Evolutionary conservation across 2,329 filamentous ascomycete genomes (phyloP).

Genomic region (Dothistroma pini): DNA sequence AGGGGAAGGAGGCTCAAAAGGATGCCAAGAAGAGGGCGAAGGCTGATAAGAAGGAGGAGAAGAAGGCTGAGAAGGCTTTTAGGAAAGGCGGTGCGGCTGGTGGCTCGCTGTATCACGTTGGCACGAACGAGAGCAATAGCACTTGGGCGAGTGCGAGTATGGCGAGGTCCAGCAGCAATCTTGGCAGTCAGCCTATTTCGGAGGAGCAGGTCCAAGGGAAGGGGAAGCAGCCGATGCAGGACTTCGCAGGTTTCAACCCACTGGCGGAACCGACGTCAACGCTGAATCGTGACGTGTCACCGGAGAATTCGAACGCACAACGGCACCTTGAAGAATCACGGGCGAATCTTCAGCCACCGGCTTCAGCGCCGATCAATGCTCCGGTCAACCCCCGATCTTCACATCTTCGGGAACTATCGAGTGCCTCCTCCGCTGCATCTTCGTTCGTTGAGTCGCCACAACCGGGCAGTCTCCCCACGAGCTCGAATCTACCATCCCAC

Average conservation of each 20-base stretch:
- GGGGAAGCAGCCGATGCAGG: constrained; percentile 47
- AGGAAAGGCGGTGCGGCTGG: constrained; percentile 58
- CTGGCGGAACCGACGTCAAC: constrained; percentile 43
- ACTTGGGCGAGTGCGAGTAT: constrained; percentile 34
- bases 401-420: constrained; percentile 78
- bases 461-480: constrained; percentile 37
- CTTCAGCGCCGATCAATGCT: constrained; percentile 26
- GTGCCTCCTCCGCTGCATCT: constrained; percentile 77
- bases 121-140: constrained; percentile 34
- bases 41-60: constrained; percentile 60
- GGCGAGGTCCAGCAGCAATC: constrained; percentile 48
- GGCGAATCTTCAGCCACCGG: constrained; percentile 38
- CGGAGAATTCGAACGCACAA: constrained; percentile 36
- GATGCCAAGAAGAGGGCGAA: constrained; percentile 83
- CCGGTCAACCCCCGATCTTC: constrained; percentile 33
- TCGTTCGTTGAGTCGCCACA: constrained; percentile 65
- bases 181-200: constrained; percentile 44
- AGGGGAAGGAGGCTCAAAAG: constrained; percentile 75
- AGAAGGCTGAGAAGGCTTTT: constrained; percentile 65
- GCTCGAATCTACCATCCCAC: constrained; percentile 45
- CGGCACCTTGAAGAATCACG: constrained; percentile 46
- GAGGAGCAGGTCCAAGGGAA: constrained; percentile 40
- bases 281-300: constrained; percentile 35
- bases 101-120: constrained; percentile 50
- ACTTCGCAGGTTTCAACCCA: constrained; percentile 42